phyloP scores from a whole-genome alignment of 1,284 basidiomycete genomes.

The Cronartium quercuum region DNA sequence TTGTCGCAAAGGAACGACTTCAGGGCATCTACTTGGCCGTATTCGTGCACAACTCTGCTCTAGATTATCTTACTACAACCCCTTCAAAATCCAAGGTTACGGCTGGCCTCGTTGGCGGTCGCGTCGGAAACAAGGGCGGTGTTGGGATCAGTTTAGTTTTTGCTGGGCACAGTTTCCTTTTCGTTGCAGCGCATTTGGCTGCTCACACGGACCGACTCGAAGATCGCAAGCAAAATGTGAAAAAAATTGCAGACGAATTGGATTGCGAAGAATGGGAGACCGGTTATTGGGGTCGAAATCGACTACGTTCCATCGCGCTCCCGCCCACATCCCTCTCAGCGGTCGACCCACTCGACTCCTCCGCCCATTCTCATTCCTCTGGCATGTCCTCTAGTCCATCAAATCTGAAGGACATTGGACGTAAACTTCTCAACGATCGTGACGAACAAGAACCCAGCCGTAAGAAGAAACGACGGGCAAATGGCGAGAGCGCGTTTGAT shows the following conservation, averaged over 20 bases:
- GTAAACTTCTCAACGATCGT: neutral
- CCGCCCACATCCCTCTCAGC: neutral
- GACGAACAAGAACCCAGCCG: neutral
- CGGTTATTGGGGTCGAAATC: neutral
- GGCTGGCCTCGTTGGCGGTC: constrained; percentile 74
- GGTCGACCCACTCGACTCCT: neutral
- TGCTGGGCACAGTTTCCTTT: constrained; percentile 65
- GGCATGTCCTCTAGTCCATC: too few relatives aligned
- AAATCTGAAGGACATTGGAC: neutral
- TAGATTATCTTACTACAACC: constrained; percentile 44
- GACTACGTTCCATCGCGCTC: neutral
- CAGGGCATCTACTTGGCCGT: constrained; percentile 68
- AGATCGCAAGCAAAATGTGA: neutral
- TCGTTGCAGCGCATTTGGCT: constrained; percentile 81
- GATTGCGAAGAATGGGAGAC: neutral
- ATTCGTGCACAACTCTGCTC: neutral
- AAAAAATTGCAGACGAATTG: neutral
- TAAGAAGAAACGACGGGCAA: neutral
- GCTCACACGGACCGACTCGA: constrained; percentile 49
- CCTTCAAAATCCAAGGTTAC: constrained; percentile 61
- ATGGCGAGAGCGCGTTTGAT: constrained; percentile 62
- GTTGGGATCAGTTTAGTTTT: constrained; percentile 75
- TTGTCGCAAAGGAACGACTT: constrained; percentile 74
- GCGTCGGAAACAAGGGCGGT: constrained; percentile 65
- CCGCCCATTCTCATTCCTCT: too few relatives aligned